Percentiles rank a stretch among this genome's conserved stretches.
These are phyloP conservation scores for Epichloe gansuensis DNA, from an alignment of 2,329 filamentous ascomycete species.

Conservation along the genomic window DNA sequence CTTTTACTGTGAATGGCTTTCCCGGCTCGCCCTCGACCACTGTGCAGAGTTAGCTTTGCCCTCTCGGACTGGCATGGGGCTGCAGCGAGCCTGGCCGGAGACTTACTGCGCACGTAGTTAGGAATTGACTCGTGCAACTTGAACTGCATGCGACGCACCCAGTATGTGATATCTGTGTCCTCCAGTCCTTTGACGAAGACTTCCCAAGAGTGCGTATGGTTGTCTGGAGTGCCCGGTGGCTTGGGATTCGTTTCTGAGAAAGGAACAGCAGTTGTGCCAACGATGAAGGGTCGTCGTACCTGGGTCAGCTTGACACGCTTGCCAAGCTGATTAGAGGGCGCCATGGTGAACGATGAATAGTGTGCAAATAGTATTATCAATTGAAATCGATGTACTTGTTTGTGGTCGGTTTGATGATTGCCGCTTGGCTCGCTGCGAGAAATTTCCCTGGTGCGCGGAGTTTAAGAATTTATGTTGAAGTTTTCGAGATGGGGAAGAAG, in stretches of 20 bases:
- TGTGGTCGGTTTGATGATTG: too few relatives aligned
- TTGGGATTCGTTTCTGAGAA: slow-evolving; percentile 73
- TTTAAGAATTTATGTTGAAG: too few relatives aligned
- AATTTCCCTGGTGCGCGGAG: too few relatives aligned
- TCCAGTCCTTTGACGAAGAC: slow-evolving; percentile 88
- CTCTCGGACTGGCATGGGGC: neutral
- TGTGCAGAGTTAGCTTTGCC: slow-evolving; percentile 13
- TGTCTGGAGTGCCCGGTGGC: slow-evolving; percentile 62
- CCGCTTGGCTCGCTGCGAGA: too few relatives aligned
- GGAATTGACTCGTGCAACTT: slow-evolving; percentile 96
- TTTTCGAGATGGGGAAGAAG: too few relatives aligned
- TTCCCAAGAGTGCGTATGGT: slow-evolving; percentile 94
- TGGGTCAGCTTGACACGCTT: slow-evolving; percentile 55
- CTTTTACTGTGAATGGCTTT: slow-evolving; percentile 68
- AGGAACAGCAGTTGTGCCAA: slow-evolving; percentile 66
- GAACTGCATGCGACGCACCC: slow-evolving; percentile 94
- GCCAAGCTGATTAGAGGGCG: slow-evolving; percentile 42
- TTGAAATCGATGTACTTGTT: too few relatives aligned
- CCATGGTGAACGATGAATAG: slow-evolving; percentile 29
- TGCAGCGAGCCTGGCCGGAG: neutral
- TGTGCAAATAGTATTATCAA: too few relatives aligned
- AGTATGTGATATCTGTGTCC: slow-evolving; percentile 83
- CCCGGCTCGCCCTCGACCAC: slow-evolving; percentile 57
- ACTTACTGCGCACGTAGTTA: slow-evolving; percentile 67
- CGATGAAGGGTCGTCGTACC: slow-evolving; percentile 53